Evolutionary conservation across 805 yeast species (phyloP).

Genomic region (Saccharomycopsis vini): DNA sequence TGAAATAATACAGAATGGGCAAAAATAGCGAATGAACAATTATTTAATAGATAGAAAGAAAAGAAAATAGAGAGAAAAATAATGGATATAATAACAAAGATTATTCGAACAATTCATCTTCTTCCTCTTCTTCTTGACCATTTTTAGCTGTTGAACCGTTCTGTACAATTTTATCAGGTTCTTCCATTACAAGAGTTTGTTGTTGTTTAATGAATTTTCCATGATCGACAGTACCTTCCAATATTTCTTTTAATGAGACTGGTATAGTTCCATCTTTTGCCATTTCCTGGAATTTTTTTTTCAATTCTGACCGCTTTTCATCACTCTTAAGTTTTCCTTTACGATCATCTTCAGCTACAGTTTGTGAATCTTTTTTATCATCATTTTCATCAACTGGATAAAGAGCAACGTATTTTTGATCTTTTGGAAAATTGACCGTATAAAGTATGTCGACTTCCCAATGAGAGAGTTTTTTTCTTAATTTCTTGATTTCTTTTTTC

Average conservation of each 20-base stretch:
- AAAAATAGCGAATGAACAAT: no score
- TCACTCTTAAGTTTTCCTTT: conserved; percentile 35
- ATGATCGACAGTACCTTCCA: conserved; percentile 27
- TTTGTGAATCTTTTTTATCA: conserved; percentile 23
- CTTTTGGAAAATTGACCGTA: conserved; percentile 66
- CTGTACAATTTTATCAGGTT: conserved; percentile 13
- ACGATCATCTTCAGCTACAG: conserved; percentile 26
- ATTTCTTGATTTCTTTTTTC: conserved; percentile 29
- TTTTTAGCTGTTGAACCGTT: conserved; percentile 16
- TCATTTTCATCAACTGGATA: conserved; percentile 55
- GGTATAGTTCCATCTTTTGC: conserved; percentile 48
- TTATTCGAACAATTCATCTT: conserved; percentile 30
- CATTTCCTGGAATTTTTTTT: conserved; percentile 43
- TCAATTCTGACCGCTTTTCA: conserved; percentile 36
- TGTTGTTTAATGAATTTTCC: conserved; percentile 10
- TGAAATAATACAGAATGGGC: no score
- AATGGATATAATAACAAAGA: background rate
- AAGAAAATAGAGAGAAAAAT: background rate
- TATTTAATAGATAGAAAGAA: no score
- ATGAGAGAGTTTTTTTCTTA: conserved; percentile 43
- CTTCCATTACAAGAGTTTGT: conserved; percentile 14
- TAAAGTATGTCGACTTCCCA: conserved; percentile 67
- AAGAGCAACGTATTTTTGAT: conserved; percentile 70
- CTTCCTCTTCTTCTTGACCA: conserved; percentile 22
- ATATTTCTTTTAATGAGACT: conserved; percentile 41